Conservation (phyloP, 78 protist genomes). For the Diacronema lutheri region DNA sequence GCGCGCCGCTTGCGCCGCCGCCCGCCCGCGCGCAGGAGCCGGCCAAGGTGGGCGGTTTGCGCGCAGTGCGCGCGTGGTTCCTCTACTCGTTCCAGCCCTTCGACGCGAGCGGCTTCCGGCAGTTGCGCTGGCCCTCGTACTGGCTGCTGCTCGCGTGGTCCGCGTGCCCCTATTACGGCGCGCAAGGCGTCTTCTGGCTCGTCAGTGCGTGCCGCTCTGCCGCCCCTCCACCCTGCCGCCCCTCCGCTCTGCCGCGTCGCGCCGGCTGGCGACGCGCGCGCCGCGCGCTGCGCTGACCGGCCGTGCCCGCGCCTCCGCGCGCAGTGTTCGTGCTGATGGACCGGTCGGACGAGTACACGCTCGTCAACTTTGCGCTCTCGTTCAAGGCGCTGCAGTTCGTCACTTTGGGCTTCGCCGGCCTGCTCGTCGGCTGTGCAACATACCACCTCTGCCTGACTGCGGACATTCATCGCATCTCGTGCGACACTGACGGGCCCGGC, state of each 20-base stretch:
- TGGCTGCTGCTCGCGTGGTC: neutral
- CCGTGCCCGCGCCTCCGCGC: no score
- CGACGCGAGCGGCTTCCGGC: neutral
- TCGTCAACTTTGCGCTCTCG: neutral
- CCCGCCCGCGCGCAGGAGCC: no score
- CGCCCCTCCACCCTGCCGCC: no score
- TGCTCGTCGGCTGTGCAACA: neutral
- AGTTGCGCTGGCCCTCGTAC: neutral
- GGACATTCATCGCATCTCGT: neutral
- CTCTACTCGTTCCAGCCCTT: neutral
- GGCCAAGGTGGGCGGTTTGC: no score
- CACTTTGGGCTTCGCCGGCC: constrained; percentile 16
- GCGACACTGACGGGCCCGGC: neutral
- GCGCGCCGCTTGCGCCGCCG: no score
- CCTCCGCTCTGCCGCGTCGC: no score
- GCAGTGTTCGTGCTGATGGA: neutral
- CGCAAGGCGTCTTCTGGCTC: neutral
- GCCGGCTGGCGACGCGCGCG: no score
- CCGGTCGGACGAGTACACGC: constrained; percentile 9
- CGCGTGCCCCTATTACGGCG: neutral
- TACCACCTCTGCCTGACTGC: neutral
- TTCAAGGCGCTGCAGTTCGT: constrained; percentile 17
- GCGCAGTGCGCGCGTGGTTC: neutral
- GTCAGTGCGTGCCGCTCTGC: no score
- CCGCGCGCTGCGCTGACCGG: no score